Evolutionary conservation across 257 asterid genomes (phyloP).

Genomic region (Solanum corneliomulleri): DNA sequence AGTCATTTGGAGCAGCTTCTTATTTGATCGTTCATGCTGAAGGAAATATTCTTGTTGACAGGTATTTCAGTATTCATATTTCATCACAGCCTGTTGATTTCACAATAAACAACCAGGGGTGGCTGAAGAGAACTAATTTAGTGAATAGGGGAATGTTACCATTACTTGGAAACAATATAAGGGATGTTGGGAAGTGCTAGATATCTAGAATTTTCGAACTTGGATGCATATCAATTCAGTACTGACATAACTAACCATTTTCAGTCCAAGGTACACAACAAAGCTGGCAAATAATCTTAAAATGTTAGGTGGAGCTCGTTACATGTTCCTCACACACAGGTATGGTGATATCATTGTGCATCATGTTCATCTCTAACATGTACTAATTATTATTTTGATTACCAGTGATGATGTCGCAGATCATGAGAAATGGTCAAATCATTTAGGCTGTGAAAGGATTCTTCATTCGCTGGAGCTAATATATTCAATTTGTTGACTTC

Average conservation of each 20-base stretch:
- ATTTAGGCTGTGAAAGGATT: slow-evolving; percentile 47
- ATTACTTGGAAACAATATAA: not conserved
- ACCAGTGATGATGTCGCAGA: slow-evolving; percentile 71
- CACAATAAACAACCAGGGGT: not conserved
- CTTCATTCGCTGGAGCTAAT: slow-evolving; percentile 43
- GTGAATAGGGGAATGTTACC: not conserved
- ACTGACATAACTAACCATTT: slow-evolving; percentile 1
- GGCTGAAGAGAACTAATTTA: not conserved
- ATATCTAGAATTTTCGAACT: not conserved
- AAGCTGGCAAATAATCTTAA: slow-evolving; percentile 34
- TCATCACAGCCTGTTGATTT: not conserved
- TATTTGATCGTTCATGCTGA: slow-evolving; percentile 51
- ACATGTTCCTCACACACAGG: slow-evolving; percentile 72
- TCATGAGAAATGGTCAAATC: slow-evolving; percentile 64
- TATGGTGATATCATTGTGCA: slow-evolving; percentile 9
- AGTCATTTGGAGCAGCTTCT: slow-evolving; percentile 62
- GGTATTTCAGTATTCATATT: slow-evolving; percentile 19
- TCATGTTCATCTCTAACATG: not conserved
- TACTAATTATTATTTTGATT: not conserved
- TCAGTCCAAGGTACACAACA: slow-evolving; percentile 59
- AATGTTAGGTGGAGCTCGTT: slow-evolving; percentile 64
- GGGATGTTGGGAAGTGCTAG: not conserved
- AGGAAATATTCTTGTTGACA: slow-evolving; percentile 69
- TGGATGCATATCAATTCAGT: not conserved
- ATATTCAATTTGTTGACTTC: not conserved